Conservation (phyloP, 139 green algal species). For the Dunaliella sp. region DNA sequence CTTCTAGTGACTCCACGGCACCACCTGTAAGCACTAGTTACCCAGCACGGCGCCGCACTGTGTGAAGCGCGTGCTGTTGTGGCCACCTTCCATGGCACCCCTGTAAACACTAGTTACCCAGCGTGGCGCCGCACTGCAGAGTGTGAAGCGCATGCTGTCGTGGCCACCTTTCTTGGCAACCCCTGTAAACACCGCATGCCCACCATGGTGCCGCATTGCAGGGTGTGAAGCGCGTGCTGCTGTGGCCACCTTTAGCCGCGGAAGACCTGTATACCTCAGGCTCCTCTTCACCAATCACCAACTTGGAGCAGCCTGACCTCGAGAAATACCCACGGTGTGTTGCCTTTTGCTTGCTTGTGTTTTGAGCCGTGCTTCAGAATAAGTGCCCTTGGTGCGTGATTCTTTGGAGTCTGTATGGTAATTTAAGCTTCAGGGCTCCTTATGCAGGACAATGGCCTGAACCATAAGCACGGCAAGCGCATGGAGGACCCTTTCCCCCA, state of each 20-base stretch:
- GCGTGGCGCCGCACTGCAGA: conserved; percentile 10
- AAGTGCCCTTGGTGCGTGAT: background rate
- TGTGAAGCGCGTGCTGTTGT: background rate
- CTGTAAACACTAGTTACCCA: background rate
- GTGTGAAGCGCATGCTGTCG: conserved; percentile 54
- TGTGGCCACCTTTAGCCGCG: conserved; percentile 48
- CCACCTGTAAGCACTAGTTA: background rate
- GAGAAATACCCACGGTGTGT: conserved; percentile 35
- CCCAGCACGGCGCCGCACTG: background rate
- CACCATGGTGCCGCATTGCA: conserved; percentile 4
- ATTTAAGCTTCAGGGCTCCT: background rate
- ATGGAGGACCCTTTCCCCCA: background rate
- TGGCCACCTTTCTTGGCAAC: no score
- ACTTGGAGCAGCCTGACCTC: conserved; percentile 52
- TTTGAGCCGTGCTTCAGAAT: background rate
- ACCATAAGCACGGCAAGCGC: background rate
- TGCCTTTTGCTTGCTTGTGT: background rate
- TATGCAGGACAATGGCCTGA: background rate
- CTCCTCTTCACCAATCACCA: conserved; percentile 46
- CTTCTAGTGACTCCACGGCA: background rate
- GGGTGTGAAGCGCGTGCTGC: conserved; percentile 53
- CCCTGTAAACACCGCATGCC: background rate
- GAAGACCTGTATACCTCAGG: conserved; percentile 43
- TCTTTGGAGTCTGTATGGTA: background rate
- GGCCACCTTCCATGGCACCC: no score